Conservation (phyloP, 2,329 filamentous ascomycete species). For the Aspergillus tubingensis region DNA sequence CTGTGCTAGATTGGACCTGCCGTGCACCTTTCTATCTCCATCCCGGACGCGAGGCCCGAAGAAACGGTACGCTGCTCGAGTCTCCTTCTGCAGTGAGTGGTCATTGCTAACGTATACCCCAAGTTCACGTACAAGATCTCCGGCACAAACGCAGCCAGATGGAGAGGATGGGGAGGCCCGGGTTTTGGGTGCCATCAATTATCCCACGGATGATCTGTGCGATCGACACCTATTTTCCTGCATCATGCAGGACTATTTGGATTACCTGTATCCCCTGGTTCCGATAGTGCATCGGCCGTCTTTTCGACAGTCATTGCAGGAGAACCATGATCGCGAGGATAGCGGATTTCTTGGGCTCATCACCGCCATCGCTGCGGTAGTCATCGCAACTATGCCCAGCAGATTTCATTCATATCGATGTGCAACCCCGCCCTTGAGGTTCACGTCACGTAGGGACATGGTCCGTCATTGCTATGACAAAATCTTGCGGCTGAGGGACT, state of each 20-base stretch:
- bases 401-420: constrained; percentile 14
- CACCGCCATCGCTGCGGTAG: constrained; percentile 14
- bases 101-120: background rate
- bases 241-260: constrained; percentile 22
- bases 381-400: constrained; percentile 18
- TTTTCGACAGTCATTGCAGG: constrained; percentile 11
- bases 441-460: constrained; percentile 16
- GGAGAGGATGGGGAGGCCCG: background rate
- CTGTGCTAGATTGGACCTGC: constrained; percentile 16
- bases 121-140: background rate
- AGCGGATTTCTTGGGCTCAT: constrained; percentile 12
- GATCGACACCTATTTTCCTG: constrained; percentile 13
- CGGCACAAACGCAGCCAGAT: background rate
- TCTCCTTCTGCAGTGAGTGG: background rate
- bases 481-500: constrained; percentile 10
- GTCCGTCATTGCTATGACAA: constrained; percentile 16
- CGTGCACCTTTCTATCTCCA: constrained; percentile 19
- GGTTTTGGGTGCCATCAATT: background rate
- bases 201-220: constrained; percentile 17
- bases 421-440: constrained; percentile 4
- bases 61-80: constrained; percentile 10
- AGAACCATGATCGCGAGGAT: constrained; percentile 12
- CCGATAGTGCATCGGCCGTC: constrained; percentile 20
- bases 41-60: constrained; percentile 18
- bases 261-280: constrained; percentile 16